Conservation (phyloP, 2,329 filamentous ascomycete species). For the Talaromyces sp. region DNA sequence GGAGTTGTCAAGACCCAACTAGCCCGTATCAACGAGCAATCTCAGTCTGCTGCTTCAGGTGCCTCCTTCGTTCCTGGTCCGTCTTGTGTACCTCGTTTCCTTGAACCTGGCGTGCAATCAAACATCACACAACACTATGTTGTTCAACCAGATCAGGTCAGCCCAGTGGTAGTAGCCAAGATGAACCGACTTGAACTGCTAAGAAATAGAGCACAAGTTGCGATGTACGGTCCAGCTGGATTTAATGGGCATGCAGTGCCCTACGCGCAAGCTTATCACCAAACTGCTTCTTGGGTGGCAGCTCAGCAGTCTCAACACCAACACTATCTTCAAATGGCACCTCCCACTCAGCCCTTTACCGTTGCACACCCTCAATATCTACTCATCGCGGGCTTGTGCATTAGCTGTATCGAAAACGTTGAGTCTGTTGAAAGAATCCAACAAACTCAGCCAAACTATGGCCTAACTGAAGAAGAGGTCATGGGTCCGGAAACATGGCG, state of each 20-base stretch:
- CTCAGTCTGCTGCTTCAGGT: neutral
- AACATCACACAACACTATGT: neutral
- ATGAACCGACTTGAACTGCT: neutral
- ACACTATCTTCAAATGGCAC: neutral
- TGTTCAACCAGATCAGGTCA: neutral
- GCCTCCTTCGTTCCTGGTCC: neutral
- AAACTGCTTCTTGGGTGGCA: neutral
- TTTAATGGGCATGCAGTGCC: neutral
- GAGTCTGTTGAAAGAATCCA: neutral
- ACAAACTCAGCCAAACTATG: neutral
- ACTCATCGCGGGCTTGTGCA: conserved; percentile 7
- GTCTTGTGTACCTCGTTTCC: neutral
- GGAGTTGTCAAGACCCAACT: neutral
- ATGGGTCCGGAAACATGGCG: neutral
- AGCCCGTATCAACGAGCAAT: neutral
- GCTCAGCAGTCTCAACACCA: neutral
- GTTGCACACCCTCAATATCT: neutral
- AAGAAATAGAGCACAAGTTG: neutral
- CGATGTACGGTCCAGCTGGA: neutral
- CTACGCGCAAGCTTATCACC: neutral
- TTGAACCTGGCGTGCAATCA: neutral
- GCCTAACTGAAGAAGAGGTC: neutral
- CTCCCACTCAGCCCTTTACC: neutral
- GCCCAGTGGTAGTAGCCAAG: neutral
- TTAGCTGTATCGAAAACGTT: neutral